phyloP scores from a whole-genome alignment of 73 alveolate species.

The Blepharisma stoltei region DNA sequence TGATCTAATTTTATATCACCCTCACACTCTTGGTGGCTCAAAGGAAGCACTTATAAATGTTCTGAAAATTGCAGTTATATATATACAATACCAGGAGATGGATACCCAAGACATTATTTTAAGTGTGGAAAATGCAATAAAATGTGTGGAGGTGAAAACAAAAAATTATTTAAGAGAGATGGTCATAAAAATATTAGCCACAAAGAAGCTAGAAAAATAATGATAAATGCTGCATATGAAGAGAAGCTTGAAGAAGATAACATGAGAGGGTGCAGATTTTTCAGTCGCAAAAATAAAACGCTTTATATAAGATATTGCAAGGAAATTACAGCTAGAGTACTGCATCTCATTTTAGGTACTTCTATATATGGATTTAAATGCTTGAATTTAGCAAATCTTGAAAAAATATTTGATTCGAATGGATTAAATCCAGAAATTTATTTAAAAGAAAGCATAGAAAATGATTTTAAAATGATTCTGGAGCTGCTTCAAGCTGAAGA shows the following conservation, averaged over 20 bases:
- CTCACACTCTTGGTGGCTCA: not conserved
- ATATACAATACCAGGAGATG: not conserved
- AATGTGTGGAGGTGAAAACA: not conserved
- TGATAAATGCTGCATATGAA: not conserved
- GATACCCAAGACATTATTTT: not conserved
- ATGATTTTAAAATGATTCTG: not conserved
- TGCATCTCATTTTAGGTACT: not conserved
- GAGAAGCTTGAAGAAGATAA: not conserved
- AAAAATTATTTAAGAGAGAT: not conserved
- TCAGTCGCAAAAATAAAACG: not conserved
- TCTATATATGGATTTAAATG: not conserved
- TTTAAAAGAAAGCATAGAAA: not conserved
- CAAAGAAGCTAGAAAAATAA: not conserved
- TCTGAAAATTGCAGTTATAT: not conserved
- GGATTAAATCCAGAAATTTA: not conserved
- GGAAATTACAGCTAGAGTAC: not conserved
- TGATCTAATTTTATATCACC: not conserved
- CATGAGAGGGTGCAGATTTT: not conserved
- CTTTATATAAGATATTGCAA: too few species aligned
- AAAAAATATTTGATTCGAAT: not conserved
- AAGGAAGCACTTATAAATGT: conserved; percentile 19
- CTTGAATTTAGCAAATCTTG: not conserved
- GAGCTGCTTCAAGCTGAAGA: not conserved
- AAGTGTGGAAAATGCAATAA: conserved; percentile 20
- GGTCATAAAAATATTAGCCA: conserved; percentile 19